Base-by-base conservation (phyloP, 345 rosid species). In the Anastatica hierochuntica region DNA sequence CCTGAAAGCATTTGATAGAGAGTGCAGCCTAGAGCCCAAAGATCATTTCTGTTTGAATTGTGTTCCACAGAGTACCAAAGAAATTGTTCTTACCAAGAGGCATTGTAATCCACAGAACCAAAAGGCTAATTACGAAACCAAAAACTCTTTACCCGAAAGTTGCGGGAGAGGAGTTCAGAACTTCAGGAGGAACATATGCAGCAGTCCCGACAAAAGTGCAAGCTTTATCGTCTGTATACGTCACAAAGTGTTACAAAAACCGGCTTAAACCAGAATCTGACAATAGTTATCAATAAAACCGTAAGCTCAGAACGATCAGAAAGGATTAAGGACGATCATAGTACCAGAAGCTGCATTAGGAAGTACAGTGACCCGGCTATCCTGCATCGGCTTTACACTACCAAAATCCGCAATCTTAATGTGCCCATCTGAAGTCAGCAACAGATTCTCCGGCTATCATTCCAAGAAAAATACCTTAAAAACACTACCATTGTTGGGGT, bases 1-100 rank as follows among this genome's bases (percentile, higher is more conserved):
- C 98, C 98, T 30, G 95, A 88, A 80, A 92, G 98, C 97, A 92
- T 88, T 85, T 92, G 98, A 88, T 81, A 92, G 69, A 92, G 75
- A 19, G 90, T 92, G 81, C 98, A 92, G 77, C 98, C 98, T 12
- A 92, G 87, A 19, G 98, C 98, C 98, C 97, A 92, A 43, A 83
- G 88, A 63, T 92, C 98, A 70, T 88, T 88, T 79, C 98, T 88
- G 88, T 77, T 74, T 68, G 46, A 67, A 74, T n/a, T 67, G 36
- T 39, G 67, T 42, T 52, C 67, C 72, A 69, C 21, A 70, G n/a
- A 43, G 17, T 19, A 49, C 43, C 20, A 64, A 59, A 70, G 55
- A 62, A 37, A 67, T 62, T 60, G 71, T 51, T 68, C 48, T 12
- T 56, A 57, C 70, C 20, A 49, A 63, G 61, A 58, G 68, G 46